phyloP scores from a whole-genome alignment of 2,329 filamentous ascomycete species.

The Basipetospora chlamydospora region DNA sequence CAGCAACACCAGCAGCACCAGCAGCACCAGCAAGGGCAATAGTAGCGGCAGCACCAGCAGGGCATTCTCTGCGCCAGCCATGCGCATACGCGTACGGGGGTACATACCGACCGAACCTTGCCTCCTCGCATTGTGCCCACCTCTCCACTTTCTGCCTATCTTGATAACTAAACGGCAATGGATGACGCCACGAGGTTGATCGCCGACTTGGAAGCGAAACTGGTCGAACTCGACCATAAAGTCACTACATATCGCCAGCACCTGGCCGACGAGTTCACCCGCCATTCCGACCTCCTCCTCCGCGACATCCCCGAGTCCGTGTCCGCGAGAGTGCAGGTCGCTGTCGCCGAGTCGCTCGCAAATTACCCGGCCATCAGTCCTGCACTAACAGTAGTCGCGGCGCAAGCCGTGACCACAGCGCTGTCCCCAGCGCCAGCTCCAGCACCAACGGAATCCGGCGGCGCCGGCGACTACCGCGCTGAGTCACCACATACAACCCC shows the following conservation, averaged over 20 bases:
- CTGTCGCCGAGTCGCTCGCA: constrained; percentile 28
- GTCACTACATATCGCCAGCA: constrained; percentile 42
- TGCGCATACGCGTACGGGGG: too few species aligned
- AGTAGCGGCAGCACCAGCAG: too few species aligned
- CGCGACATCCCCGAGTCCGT: constrained; percentile 30
- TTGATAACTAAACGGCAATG: background rate
- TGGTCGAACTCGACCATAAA: constrained; percentile 40
- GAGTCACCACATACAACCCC: constrained; percentile 2
- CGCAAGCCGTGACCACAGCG: constrained; percentile 13
- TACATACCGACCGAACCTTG: constrained; percentile 3
- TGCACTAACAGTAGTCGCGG: constrained; percentile 15
- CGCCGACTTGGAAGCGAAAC: constrained; percentile 36
- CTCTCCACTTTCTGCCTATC: background rate
- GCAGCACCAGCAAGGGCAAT: too few species aligned
- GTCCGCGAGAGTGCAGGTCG: constrained; percentile 28
- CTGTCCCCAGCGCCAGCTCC: constrained; percentile 13
- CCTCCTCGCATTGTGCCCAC: background rate
- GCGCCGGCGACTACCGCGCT: constrained; percentile 2
- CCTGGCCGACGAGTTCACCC: constrained; percentile 41
- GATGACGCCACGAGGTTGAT: constrained; percentile 24
- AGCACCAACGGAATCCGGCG: background rate
- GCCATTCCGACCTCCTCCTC: constrained; percentile 36
- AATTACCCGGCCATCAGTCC: constrained; percentile 31
- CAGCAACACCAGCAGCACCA: too few species aligned
- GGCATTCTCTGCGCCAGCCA: background rate